Evolutionary conservation across 2,329 filamentous ascomycete species (phyloP).

Genomic region (Aspergillus luchuensis): DNA sequence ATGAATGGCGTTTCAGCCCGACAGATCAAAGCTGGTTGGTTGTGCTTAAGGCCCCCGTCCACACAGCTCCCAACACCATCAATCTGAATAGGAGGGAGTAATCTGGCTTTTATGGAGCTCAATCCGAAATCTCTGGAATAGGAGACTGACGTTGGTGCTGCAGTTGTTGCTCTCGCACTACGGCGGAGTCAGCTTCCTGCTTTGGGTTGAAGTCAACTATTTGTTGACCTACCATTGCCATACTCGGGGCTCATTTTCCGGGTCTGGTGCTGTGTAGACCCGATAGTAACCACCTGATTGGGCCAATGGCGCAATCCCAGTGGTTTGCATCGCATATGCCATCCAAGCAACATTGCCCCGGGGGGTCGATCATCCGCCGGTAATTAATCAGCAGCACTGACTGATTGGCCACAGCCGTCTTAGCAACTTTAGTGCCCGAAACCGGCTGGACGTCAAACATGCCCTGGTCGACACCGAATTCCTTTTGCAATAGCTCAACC

Average conservation of each 20-base stretch:
- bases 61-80: background rate
- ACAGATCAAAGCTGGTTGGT: background rate
- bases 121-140: background rate
- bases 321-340: too few species aligned
- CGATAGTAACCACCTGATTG: background rate
- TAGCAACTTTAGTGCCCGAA: background rate
- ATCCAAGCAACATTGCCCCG: too few species aligned
- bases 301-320: too few species aligned
- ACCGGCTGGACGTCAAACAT: background rate
- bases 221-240: slow-evolving; percentile 1
- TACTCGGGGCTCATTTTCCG: background rate
- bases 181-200: background rate
- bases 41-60: background rate
- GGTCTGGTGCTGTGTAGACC: background rate
- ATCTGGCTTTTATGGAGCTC: background rate
- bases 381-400: slow-evolving; percentile 2
- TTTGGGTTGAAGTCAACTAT: background rate
- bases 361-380: too few species aligned
- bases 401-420: background rate
- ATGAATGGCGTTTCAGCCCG: background rate
- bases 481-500: background rate
- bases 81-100: background rate
- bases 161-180: background rate
- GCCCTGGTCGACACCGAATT: background rate
- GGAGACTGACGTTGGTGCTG: background rate